Base-by-base conservation (phyloP, 1,139 yeast genomes). In the Yamadazyma atlantica region DNA sequence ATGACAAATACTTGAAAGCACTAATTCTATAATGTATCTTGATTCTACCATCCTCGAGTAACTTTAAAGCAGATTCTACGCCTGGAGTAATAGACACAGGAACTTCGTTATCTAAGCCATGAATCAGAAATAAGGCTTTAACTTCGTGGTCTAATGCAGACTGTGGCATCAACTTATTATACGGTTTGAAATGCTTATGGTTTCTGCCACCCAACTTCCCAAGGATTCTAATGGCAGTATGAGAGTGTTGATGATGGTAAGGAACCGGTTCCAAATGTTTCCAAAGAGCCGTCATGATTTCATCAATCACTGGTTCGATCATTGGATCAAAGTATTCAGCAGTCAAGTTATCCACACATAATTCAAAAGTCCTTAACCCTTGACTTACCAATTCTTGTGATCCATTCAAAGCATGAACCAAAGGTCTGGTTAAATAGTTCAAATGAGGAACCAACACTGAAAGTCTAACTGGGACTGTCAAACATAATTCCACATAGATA, bases 181-280 rank as follows among this genome's bases (percentile, higher is more conserved):
- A 87, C 1, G 94, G 86, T 44, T 79, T 80, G 52, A 90, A 71
- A 56, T 87, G 88, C 37, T 85, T 80, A 50, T 97, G 82, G 53
- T 92, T 92, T 57, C 98, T 76, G 2, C 99, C 99, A 27, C 99
- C 99, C 29, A 94, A 68, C 55, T 94, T 94, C 36, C 99, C 98
- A 40, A 94, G 67, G 33, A 94, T 88, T 44, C 98, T 75, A 40
- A 92, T 81, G 0, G 97, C 92, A 0, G 96, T 88, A 55, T 94
- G 99, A 15, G 96, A 85, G 51, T 90, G 96, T 53, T 85, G 92
- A 47, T 89, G 97, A 47, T 82, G 86, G 57, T 89, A 89, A 0
- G 98, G 98, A 29, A 89, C 76, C 1, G 98, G 98, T 47, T 83
- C 83, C 47, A 94, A 65, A 50, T 92, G 95, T 46, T 80, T 84